Base-by-base conservation (phyloP, 371 early-diverging fungal genomes). In the Mucor saturninus region DNA sequence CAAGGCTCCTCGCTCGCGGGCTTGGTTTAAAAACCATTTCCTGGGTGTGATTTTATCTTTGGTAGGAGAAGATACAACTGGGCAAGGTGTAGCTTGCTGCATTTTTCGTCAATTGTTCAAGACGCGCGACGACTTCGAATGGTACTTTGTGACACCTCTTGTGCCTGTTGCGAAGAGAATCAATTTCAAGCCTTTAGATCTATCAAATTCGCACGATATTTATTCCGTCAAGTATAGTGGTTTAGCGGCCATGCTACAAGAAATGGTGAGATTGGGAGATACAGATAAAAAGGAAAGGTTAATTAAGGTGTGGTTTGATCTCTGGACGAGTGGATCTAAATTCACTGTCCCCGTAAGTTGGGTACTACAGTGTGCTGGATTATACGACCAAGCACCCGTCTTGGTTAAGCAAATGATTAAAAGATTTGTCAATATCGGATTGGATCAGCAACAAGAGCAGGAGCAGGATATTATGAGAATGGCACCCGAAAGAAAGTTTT, bases 351-450 rank as follows among this genome's bases (percentile, higher is more conserved):
- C 78, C 6, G 55, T 68, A n/a, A 62, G 65, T 29, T 75, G 75
- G 73, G 50, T 78, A 4, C 40, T 78, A 5, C 73, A 73, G 26
- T 75, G 75, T 29, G 64, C 66, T 26, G 78, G 78, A 2, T 59
- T 78, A 10, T 78, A 75, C 45, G 78, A 78, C 45, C 73, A 75
- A 58, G 78, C 78, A 1, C 78, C 78, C 10, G 75, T 71, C 2
- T 26, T 71, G 5, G 62, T 73, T 6, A 78, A 78, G 29, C 69
- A 67, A 29, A 73, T 75, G 75, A 73, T 78, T 28, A 63, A 64
- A 29, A 30, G 56, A 8, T 62, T 73, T 30, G 40, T 78, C 10
- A 30, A 21, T 1, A 62, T 70, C 15, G 75, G 75, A 0, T 52
- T 72, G 40, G 8, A 28, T 3, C 49, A 56, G 5, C 6, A 37